Base-by-base conservation (phyloP, 2,329 filamentous ascomycete species). In the Diaporthe capsici region DNA sequence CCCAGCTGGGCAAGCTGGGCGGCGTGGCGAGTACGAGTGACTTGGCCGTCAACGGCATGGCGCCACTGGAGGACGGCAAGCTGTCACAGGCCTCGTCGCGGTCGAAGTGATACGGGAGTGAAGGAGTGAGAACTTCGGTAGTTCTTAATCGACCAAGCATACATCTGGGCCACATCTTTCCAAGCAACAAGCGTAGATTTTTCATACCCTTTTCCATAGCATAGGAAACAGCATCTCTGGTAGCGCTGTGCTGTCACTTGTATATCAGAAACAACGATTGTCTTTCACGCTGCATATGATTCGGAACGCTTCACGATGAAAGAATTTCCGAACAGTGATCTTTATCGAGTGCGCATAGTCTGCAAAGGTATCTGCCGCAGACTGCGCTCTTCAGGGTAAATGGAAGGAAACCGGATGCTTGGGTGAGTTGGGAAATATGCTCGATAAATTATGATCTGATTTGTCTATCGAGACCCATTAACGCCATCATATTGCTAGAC, bases 1-100 rank as follows among this genome's bases (percentile, higher is more conserved):
- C 89, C 10, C 85, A 84, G 77, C 78, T 92, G 65, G 90, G 90
- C n/a, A 87, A 82, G 77, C 74, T 86, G 74, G 84, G 84, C 0
- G 61, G 4, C 10, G 34, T 39, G 44, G 71, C 28, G 15, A 77
- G 51, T 20, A n/a, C 57, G 39, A 74, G 34, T 10, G 63, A 71
- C 7, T 9, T 58, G 4, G 10, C 58, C 28, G 28, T 49, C 28
- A 65, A 51, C 25, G 76, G 68, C 3, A 20, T 6, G 37, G 53
- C 8, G 5, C 51, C 44, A 22, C 6, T 13, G 31, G 73, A 71
- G 34, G 73, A 57, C 5, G 73, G 60, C 39, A 58, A 68, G 61
- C 25, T 60, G 15, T 70, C 75, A 15, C 39, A 67, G 42, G 22
- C 28, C 28, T 73, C 53, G 37, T 73, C 61, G n/a, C 58, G 28